Conservation (phyloP, 2,329 filamentous ascomycete species). For the Tolypocladium cylindrosporum region DNA sequence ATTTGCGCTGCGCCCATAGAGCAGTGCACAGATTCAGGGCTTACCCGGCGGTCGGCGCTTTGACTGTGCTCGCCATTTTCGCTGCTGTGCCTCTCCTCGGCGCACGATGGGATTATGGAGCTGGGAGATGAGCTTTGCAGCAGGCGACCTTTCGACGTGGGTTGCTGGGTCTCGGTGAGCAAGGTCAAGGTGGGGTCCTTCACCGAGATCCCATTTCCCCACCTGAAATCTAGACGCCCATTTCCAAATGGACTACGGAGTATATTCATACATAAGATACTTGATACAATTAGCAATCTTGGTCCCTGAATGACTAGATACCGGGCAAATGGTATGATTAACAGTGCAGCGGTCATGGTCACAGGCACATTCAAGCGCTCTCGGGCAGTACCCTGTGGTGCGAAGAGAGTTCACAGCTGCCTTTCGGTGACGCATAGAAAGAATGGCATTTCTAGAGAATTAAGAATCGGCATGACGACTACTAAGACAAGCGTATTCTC, state of each 20-base stretch:
- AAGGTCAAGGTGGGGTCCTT: constrained; percentile 16
- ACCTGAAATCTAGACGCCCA: background rate
- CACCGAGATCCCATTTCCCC: background rate
- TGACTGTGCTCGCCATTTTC: constrained; percentile 31
- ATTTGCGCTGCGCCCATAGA: background rate
- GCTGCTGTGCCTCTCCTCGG: constrained; percentile 10
- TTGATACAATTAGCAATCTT: accelerated
- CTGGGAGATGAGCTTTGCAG: constrained; percentile 17
- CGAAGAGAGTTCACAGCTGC: background rate
- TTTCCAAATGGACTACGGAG: no score
- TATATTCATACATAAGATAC: no score
- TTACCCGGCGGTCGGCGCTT: constrained; percentile 25
- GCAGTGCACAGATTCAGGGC: background rate
- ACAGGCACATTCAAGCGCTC: background rate
- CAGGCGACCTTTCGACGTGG: constrained; percentile 19
- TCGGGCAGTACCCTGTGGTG: background rate
- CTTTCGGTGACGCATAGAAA: background rate
- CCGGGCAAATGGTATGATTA: background rate
- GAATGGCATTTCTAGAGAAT: background rate
- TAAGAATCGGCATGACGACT: background rate
- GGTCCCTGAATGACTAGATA: no score
- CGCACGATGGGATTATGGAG: constrained; percentile 11
- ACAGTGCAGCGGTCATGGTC: background rate
- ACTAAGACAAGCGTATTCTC: background rate
- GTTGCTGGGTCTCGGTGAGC: constrained; percentile 17